Evolutionary conservation across 2,329 filamentous ascomycete species (phyloP), one percentile per base, ranked within the genome.

Genomic region (Spiromastix sp.): DNA sequence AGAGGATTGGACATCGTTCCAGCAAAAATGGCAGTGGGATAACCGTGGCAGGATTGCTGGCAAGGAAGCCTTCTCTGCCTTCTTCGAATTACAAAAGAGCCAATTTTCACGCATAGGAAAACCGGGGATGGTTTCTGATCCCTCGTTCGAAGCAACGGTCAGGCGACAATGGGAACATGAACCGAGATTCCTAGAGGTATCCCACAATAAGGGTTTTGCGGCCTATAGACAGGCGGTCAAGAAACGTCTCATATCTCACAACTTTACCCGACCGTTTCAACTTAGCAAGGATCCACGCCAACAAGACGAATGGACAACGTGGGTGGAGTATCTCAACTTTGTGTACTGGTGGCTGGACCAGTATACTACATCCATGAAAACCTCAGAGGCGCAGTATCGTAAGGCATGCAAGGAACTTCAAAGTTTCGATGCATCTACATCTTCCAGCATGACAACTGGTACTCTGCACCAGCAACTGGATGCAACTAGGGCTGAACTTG

Each of bases 301-400:
- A 10, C 34, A 36, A n/a, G 13, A 24, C 20, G 32, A 13, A 3
- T 30, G 31, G 8, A 31, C 34, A 1, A 32, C 28, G n/a, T 37
- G 34, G 34, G 24, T 37, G 21, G 34, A 37, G 18, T 37, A 37
- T 32, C 34, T 37, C 8, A 19, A 11, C 12, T 37, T 13, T 10
- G 34, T 31, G 9, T 37, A 37, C 22, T 25, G 27, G 27, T 37
- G 27, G 17, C 15, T 24, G 11, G 28, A 16, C 19, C 20, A 11
- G 8, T 34, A 11, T 25, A 16, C 22, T 2, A 21, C 27, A 18
- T 28, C 13, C 4, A 17, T n/a, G n/a, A n/a, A n/a, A n/a, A n/a
- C n/a, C n/a, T n/a, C n/a, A n/a, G n/a, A n/a, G n/a, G n/a, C n/a
- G n/a, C n/a, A n/a, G n/a, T n/a, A n/a, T n/a, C n/a, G n/a, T n/a